phyloP scores from a whole-genome alignment of 768 basidiomycete genomes.

The Calocybe indica region DNA sequence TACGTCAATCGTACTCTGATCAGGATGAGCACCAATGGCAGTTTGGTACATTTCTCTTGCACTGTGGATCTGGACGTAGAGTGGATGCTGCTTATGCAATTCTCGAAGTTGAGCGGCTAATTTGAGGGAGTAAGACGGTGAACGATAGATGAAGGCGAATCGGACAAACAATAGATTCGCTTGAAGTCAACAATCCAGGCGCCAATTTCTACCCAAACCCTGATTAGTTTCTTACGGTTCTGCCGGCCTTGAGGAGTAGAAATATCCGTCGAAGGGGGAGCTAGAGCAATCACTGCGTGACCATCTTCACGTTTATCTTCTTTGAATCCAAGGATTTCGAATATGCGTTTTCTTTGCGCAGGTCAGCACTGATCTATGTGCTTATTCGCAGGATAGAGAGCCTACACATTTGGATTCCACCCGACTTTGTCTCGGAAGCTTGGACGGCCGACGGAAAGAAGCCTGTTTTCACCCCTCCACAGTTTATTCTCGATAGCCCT shows the following conservation, averaged over 20 bases:
- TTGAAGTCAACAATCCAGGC: constrained; percentile 62
- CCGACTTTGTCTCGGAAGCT: constrained; percentile 63
- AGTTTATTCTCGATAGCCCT: constrained; percentile 74
- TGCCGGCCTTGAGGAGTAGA: constrained; percentile 37
- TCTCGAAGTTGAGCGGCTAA: constrained; percentile 44
- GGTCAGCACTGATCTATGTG: no score
- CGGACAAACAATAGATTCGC: constrained; percentile 34
- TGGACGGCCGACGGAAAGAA: constrained; percentile 45
- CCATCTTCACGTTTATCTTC: constrained; percentile 19
- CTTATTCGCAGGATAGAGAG: neutral
- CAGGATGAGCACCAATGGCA: constrained; percentile 70
- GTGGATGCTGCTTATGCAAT: constrained; percentile 24
- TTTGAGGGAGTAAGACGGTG: constrained; percentile 7
- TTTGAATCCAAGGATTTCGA: constrained; percentile 37
- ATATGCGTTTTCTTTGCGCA: constrained; percentile 33
- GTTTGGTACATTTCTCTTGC: constrained; percentile 68
- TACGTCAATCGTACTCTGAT: constrained; percentile 51
- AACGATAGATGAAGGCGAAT: neutral
- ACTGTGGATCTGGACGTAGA: constrained; percentile 49
- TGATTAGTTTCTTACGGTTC: constrained; percentile 57
- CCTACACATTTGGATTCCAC: constrained; percentile 58
- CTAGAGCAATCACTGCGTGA: constrained; percentile 39
- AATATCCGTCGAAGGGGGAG: constrained; percentile 50
- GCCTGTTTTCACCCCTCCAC: constrained; percentile 63
- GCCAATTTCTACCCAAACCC: constrained; percentile 75